A percentile compares a stretch with the other conserved stretches of the same genome.
These are phyloP conservation scores for Mrakia gelida DNA, from an alignment of 768 basidiomycete genomes.

Conservation along the genomic window DNA sequence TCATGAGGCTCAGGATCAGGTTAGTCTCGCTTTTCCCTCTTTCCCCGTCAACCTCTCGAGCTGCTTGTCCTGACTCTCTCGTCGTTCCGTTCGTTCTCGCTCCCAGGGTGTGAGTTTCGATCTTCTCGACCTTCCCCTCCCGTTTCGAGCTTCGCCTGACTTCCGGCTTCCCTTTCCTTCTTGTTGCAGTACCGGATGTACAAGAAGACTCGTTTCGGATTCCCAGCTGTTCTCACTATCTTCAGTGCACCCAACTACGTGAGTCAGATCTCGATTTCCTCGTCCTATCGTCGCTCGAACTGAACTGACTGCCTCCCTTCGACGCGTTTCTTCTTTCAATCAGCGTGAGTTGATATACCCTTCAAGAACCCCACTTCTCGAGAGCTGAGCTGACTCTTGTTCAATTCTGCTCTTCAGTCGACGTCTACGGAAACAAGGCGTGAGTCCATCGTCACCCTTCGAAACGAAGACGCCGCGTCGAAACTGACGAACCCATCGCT, in stretches of 20 bases:
- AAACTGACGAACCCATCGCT: background rate
- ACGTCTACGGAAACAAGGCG: conserved; percentile 99
- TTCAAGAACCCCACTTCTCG: too few relatives aligned
- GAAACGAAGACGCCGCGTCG: background rate
- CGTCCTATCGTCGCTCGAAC: background rate
- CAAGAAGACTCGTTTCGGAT: conserved; percentile 95
- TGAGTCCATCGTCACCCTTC: background rate
- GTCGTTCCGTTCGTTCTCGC: background rate
- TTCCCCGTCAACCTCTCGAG: background rate
- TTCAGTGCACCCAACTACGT: conserved; percentile 73
- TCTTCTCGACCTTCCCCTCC: background rate
- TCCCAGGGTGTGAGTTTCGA: background rate
- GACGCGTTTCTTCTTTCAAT: too few relatives aligned
- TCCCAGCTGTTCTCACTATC: conserved; percentile 99
- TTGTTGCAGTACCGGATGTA: conserved; percentile 77
- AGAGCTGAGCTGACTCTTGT: background rate
- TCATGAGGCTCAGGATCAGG: conserved; percentile 87
- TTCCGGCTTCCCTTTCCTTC: background rate
- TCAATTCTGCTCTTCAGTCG: conserved; percentile 47
- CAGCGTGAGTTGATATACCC: too few relatives aligned
- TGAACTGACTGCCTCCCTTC: too few relatives aligned
- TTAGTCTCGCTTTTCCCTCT: too few relatives aligned
- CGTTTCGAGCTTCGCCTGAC: background rate
- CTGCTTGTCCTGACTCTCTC: background rate
- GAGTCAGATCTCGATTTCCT: background rate